Base-by-base conservation (phyloP, 108 stramenopile genomes). In the Fragilaria crotonensis region DNA sequence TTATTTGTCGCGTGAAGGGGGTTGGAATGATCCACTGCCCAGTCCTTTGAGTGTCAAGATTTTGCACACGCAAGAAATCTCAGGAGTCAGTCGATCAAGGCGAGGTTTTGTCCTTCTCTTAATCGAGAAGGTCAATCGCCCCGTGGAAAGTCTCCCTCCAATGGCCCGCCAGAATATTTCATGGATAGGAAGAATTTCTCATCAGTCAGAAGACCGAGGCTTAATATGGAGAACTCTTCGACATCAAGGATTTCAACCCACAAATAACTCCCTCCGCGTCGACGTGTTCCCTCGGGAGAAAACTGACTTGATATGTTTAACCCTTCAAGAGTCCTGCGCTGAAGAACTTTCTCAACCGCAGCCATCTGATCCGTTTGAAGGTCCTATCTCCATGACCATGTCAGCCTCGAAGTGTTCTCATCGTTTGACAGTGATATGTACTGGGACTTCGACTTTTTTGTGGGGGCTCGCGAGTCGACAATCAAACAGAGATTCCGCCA, bases 131-230 rank as follows among this genome's bases (percentile, higher is more conserved):
- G 29, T 55, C 27, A 14, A 27, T 3, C 11, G 26, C 4, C 56
- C 33, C 29, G 23, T 25, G 3, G 21, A 28, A 20, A 20, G 25
- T 7, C 28, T 33, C n/a, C 56, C 48, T 18, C 76, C 76, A 3
- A 63, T 75, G 69, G 80, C 73, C 52, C 41, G 80, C 44, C 66
- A 68, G 45, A 76, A 81, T 33, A 64, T 81, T 26, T 75, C 80
- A 4, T 81, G 76, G 76, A 62, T 61, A 33, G 73, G 67, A 14
- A 23, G 44, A 36, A 65, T 81, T 21, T 58, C 76, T 0, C 73
- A 77, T 57, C 48, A 48, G 41, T 60, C 51, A 4, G 29, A 30
- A 20, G 17, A 31, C 26, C 28, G 19, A 23, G 4, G 18, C 20
- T 11, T 3, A 31, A 23, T 32, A 29, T 26, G 33, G 46, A 29